Conservation (phyloP, 1,139 yeast species). For the Kodamaea sp. region DNA sequence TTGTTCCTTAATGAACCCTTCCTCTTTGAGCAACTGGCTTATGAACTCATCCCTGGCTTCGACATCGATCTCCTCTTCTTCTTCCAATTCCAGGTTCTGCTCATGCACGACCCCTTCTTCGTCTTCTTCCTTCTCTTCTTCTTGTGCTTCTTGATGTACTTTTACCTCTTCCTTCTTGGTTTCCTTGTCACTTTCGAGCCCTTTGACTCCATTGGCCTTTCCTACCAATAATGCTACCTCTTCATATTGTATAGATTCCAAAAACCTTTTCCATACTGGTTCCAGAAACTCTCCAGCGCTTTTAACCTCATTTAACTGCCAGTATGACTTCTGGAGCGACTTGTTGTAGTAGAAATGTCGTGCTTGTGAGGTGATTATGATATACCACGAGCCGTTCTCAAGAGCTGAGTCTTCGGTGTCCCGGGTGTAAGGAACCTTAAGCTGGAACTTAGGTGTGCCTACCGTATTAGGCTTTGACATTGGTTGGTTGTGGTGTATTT, state of each 20-base stretch:
- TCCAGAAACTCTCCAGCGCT: conserved; percentile 11
- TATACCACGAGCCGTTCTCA: conserved; percentile 25
- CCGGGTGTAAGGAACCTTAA: conserved; percentile 20
- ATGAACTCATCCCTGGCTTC: conserved; percentile 17
- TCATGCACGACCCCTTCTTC: conserved; percentile 6
- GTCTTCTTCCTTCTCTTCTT: conserved; percentile 6
- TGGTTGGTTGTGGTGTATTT: background rate
- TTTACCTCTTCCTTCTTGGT: background rate
- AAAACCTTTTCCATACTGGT: conserved; percentile 19
- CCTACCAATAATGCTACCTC: conserved; percentile 34
- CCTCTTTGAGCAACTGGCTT: conserved; percentile 21
- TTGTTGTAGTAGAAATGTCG: conserved; percentile 36
- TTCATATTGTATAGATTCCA: conserved; percentile 29
- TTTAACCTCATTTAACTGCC: conserved; percentile 36
- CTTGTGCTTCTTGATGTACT: background rate
- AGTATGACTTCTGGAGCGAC: conserved; percentile 22
- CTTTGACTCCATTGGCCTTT: conserved; percentile 29
- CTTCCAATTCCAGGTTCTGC: conserved; percentile 4
- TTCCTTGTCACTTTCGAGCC: conserved; percentile 4
- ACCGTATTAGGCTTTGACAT: conserved; percentile 1
- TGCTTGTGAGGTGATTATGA: conserved; percentile 30
- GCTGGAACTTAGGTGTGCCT: conserved; percentile 18
- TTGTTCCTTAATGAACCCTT: conserved; percentile 16
- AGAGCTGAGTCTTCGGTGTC: background rate
- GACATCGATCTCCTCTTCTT: conserved; percentile 5